Conservation (phyloP, 2,329 filamentous ascomycete genomes). For the Tolypocladium capitatum region DNA sequence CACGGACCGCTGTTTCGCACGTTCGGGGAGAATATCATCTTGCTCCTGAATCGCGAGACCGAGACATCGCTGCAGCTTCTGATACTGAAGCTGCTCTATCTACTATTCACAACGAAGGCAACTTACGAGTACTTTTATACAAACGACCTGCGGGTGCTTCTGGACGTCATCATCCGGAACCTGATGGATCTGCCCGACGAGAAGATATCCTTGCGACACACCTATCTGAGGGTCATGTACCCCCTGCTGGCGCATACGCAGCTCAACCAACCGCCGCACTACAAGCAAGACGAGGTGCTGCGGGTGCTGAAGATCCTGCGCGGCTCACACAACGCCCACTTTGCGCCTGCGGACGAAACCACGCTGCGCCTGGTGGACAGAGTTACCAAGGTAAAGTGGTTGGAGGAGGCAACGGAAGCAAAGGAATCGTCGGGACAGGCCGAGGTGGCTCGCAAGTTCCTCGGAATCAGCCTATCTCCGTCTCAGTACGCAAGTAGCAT, state of each 20-base stretch:
- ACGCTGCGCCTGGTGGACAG: conserved; percentile 64
- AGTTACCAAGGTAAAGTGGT: conserved; percentile 61
- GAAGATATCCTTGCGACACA: conserved; percentile 65
- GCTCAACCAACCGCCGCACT: conserved; percentile 71
- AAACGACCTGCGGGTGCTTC: conserved; percentile 84
- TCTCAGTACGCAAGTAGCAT: conserved; percentile 56
- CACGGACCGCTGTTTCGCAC: conserved; percentile 76
- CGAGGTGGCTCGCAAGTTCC: conserved; percentile 42
- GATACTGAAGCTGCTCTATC: conserved; percentile 91
- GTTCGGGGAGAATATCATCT: conserved; percentile 94
- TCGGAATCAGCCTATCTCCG: conserved; percentile 59
- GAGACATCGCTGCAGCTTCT: conserved; percentile 89
- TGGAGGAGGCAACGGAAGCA: conserved; percentile 30
- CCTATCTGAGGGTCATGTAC: conserved; percentile 84
- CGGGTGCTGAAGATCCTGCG: conserved; percentile 59
- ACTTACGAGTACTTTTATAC: conserved; percentile 99
- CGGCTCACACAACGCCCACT: conserved; percentile 55
- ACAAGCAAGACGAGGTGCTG: conserved; percentile 78
- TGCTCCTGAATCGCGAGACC: conserved; percentile 86
- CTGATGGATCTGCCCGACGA: conserved; percentile 90
- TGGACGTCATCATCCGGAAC: conserved; percentile 94
- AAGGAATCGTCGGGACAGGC: conserved; percentile 22
- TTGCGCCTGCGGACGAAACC: conserved; percentile 69
- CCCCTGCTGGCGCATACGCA: conserved; percentile 87
- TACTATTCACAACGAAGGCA: conserved; percentile 80